Conservation (phyloP, 768 basidiomycete genomes). For the Boletus coccyginus region DNA sequence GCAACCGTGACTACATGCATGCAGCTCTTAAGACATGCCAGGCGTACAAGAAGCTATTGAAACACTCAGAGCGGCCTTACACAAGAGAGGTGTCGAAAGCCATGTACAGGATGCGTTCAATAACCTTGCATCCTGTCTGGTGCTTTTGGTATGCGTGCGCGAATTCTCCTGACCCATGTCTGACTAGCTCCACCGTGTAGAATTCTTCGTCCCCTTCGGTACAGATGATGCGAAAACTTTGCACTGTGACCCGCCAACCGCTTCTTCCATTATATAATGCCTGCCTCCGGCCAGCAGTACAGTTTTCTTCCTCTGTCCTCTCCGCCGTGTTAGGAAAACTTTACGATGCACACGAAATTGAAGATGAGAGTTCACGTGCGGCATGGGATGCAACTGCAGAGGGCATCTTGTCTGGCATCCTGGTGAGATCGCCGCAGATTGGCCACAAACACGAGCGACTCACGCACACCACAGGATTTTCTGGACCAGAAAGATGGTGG, state of each 20-base stretch:
- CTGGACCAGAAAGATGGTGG: constrained; percentile 21
- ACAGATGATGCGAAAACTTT: constrained; percentile 38
- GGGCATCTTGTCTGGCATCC: constrained; percentile 50
- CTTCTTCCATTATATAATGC: constrained; percentile 44
- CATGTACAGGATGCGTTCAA: constrained; percentile 35
- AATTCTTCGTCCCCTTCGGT: constrained; percentile 38
- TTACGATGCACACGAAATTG: constrained; percentile 20
- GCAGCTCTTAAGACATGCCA: constrained; percentile 8
- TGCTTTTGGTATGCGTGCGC: constrained; percentile 40
- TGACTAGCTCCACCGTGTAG: constrained; percentile 25
- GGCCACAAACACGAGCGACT: constrained; percentile 2
- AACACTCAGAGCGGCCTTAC: constrained; percentile 30
- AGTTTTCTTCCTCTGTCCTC: constrained; percentile 42
- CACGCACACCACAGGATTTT: constrained; percentile 20
- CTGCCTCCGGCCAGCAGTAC: constrained; percentile 39
- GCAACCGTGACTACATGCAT: not conserved
- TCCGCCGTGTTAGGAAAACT: constrained; percentile 40
- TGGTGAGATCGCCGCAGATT: constrained; percentile 33
- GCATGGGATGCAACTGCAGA: constrained; percentile 47
- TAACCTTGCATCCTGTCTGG: constrained; percentile 41
- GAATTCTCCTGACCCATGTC: not conserved
- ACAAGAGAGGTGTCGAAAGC: constrained; percentile 27
- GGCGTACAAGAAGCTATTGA: constrained; percentile 31
- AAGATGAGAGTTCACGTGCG: constrained; percentile 19
- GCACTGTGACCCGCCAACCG: constrained; percentile 39